Base-by-base conservation (phyloP, 2,329 filamentous ascomycete species). In the Colletotrichum magnum region DNA sequence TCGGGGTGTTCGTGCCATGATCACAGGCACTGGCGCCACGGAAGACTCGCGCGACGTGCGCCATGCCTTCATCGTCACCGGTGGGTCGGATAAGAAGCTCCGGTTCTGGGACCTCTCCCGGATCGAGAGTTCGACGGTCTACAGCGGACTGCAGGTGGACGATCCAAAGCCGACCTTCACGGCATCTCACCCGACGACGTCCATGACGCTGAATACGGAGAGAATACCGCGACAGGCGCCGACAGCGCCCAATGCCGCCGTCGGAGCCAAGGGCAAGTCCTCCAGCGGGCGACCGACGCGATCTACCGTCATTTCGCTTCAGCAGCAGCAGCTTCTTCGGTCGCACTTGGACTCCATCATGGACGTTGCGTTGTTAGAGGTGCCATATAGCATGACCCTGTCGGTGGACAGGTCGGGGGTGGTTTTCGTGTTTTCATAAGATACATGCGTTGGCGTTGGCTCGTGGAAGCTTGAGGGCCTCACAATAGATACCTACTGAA, bases 21-120 rank as follows among this genome's bases (percentile, higher is more conserved):
- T 90, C 0, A 88, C 93, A 10, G 93, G 93, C 6, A 88, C 90
- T 10, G 92, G 94, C 74, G 84, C 87, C 5, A 87, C 89, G 26
- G 90, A 94, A 58, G 90, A 93, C 58, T 90, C 90, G 67, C 86
- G 89, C 51, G 93, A 95, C 54, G 87, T 92, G 4, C 91, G 92
- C 66, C 91, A 94, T 74, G 92, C 93, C 0, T 98, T 96, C 77
- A 88, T 98, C 54, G 83, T 99, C 45, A 96, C 94, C 0, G 95
- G 92, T 18, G 95, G 95, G 0, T 93, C 93, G 12, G 96, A 98
- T 79, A 94, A 93, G 81, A 96, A 93, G 79, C 88, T 99, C 18
- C 90, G 96, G 10, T 98, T 97, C 81, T 99, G 96, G 96, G 95
- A 99, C 77, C 86, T 96, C 15, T 86, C 89, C 10, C 90, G 91